Percentiles rank a stretch among this genome's conserved stretches.
These are phyloP conservation scores for Kluyveromyces lactis DNA, from an alignment of 805 yeast genomes.

Conservation along the genomic window DNA sequence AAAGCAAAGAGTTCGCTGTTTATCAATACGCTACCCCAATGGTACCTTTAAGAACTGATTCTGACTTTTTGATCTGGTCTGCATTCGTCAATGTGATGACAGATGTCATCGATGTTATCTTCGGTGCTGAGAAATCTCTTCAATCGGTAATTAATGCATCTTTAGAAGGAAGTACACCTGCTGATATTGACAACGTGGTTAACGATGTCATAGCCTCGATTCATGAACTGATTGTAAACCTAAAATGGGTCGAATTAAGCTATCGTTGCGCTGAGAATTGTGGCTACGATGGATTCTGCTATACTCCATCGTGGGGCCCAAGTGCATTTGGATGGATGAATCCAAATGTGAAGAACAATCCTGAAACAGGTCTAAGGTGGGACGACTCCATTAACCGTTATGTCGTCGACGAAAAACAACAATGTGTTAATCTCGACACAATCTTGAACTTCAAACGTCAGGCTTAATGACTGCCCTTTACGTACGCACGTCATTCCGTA, in stretches of 20 bases:
- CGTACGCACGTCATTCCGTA: too few relatives aligned
- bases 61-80: constrained; percentile 44
- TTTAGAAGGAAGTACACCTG: constrained; percentile 14
- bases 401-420: not conserved
- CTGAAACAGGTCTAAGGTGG: not conserved
- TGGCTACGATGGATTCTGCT: constrained; percentile 42
- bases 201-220: constrained; percentile 1
- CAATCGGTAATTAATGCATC: constrained; percentile 17
- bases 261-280: constrained; percentile 38
- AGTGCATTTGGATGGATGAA: constrained; percentile 40
- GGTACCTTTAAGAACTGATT: constrained; percentile 28
- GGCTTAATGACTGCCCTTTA: too few relatives aligned
- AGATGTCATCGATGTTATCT: constrained; percentile 31
- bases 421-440: not conserved
- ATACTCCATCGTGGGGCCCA: constrained; percentile 56
- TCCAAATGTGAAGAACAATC: constrained; percentile 4
- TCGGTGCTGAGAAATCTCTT: constrained; percentile 29
- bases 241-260: constrained; percentile 36
- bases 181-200: constrained; percentile 10
- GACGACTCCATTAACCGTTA: not conserved
- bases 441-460: not conserved
- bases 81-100: constrained; percentile 34
- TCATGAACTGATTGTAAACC: constrained; percentile 17
- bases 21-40: constrained; percentile 42
- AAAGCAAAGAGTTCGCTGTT: constrained; percentile 28